A percentile compares a stretch with the other conserved stretches of the same genome.
These are phyloP conservation scores for Sugiyamaella xylanicola DNA, from an alignment of 1,139 yeast genomes.

Conservation along the genomic window DNA sequence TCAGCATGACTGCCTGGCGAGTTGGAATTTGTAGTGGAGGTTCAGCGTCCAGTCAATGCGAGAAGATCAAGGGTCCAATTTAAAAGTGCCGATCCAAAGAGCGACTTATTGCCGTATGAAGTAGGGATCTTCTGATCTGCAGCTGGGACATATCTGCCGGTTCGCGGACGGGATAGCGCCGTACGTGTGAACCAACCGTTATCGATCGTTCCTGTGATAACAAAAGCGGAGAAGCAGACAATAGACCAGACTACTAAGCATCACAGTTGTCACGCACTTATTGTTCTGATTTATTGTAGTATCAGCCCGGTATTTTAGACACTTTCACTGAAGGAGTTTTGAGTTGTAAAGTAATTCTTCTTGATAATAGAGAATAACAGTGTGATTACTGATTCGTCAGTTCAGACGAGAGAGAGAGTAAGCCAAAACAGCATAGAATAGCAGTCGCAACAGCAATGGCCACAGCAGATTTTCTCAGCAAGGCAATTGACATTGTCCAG, in stretches of 20 bases:
- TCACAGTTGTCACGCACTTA: too few relatives aligned
- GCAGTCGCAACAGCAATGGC: slow-evolving; percentile 52
- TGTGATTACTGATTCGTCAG: too few relatives aligned
- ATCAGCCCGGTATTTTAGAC: too few relatives aligned
- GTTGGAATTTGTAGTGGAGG: background rate
- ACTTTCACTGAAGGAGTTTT: too few relatives aligned
- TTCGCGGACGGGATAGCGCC: background rate
- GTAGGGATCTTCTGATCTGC: background rate
- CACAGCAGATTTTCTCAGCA: slow-evolving; percentile 80
- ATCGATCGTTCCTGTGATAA: background rate
- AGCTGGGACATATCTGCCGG: too few relatives aligned
- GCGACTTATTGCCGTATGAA: background rate
- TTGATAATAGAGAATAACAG: too few relatives aligned
- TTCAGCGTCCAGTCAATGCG: background rate
- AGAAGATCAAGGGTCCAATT: background rate
- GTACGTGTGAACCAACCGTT: background rate
- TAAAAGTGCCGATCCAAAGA: background rate
- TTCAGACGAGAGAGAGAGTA: background rate
- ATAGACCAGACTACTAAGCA: background rate
- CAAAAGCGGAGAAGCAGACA: slow-evolving; percentile 2
- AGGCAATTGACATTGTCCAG: slow-evolving; percentile 91
- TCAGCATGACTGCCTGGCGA: too few relatives aligned
- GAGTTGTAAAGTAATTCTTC: too few relatives aligned
- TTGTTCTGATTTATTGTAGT: too few relatives aligned
- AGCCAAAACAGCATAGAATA: background rate